Percentiles rank a stretch among this genome's conserved stretches.
phyloP scores from a whole-genome alignment of 1,284 basidiomycete genomes.

The Sphaerobolus stellatus region DNA sequence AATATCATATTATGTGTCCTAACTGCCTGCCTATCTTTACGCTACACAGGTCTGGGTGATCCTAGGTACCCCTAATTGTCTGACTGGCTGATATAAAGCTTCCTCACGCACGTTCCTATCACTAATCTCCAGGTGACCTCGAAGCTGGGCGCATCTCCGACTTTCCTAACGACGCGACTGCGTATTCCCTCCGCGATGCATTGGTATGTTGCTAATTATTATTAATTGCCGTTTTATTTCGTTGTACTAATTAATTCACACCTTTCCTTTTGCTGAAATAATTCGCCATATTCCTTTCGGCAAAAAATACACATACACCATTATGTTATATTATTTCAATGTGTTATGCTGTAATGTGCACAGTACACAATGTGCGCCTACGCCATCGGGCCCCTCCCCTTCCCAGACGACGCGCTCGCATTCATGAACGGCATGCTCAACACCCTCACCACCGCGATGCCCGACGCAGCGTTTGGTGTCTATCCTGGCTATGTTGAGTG shows the following conservation, averaged over 20 bases:
- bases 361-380: slow-evolving; percentile 5
- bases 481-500: slow-evolving; percentile 21
- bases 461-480: slow-evolving; percentile 12
- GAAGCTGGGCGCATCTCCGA: slow-evolving; percentile 22
- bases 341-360: too few relatives aligned
- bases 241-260: too few relatives aligned
- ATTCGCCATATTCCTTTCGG: too few relatives aligned
- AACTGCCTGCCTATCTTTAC: not conserved
- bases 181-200: slow-evolving; percentile 27
- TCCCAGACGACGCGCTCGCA: not conserved
- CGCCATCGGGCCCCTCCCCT: not conserved
- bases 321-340: too few relatives aligned
- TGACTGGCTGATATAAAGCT: not conserved
- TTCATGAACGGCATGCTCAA: slow-evolving; percentile 8
- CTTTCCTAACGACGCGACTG: slow-evolving; percentile 19
- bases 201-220: slow-evolving; percentile 16
- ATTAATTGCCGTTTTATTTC: too few relatives aligned
- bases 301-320: too few relatives aligned
- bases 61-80: not conserved
- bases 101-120: too few relatives aligned
- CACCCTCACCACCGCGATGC: slow-evolving; percentile 11
- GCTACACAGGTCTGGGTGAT: not conserved
- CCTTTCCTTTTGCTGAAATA: too few relatives aligned
- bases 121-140: not conserved
- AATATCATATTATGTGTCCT: too few relatives aligned